Evolutionary conservation across 768 basidiomycete genomes (phyloP), one percentile per base, ranked within the genome.

Genomic region (Suillus subluteus): DNA sequence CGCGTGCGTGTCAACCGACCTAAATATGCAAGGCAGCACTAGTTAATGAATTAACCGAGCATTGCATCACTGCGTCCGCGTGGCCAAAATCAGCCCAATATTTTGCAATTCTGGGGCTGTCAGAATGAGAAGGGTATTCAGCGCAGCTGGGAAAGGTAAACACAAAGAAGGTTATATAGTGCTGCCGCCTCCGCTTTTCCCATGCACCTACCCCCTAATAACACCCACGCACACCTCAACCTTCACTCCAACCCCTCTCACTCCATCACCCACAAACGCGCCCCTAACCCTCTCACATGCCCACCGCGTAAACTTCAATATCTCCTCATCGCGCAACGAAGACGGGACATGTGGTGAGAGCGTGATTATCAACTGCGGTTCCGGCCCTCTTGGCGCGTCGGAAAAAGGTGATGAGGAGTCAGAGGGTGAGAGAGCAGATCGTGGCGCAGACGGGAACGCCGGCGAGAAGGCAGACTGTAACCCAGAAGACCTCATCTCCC

Each of bases 221-320:
- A 92, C 82, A 3, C 92, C 92, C 30, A 94, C 87, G 0, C 90
- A 92, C 12, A 94, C 88, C 72, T 91, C 88, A 58, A 88, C 86
- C 30, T 86, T 85, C 12, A 69, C 77, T 65, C 73, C 63, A 69
- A 75, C 73, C 37, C 70, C 78, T 9, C 76, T 66, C 46, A 69
- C 69, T 37, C 77, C 75, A 35, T 73, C 73, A 70, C 69, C 76
- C 26, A 79, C 80, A 66, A 92, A 79, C 21, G 87, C 89, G 54
- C 78, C 79, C 54, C 82, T 81, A 71, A 87, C 87, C 55, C 84
- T 85, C 73, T 91, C 89, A 83, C 89, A 90, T 30, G 90, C 89
- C 91, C 91, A 94, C 58, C 81, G 80, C 26, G 92, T 95, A 59
- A 96, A 78, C 71, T 79, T 81, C 58, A 96, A 72, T 58, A 94